phyloP scores from a whole-genome alignment of 129 eudicot species.

The Erigeron canadensis region DNA sequence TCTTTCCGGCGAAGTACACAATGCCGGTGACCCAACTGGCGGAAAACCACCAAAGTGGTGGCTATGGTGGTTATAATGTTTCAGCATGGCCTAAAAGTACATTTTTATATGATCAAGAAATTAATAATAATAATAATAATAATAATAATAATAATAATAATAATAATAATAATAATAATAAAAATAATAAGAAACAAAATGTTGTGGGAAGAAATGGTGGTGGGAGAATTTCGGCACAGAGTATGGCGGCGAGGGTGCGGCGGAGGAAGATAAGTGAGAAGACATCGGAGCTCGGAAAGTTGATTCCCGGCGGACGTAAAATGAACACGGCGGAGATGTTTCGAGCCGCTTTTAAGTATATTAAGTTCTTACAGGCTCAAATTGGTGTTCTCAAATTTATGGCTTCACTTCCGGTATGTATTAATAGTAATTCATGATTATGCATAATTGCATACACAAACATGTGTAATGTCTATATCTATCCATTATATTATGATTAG shows the following conservation, averaged over 20 bases:
- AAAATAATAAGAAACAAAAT: slow-evolving; percentile 10
- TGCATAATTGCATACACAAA: background rate
- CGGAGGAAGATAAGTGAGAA: slow-evolving; percentile 75
- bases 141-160: slow-evolving; percentile 9
- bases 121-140: background rate
- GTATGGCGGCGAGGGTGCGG: slow-evolving; percentile 66
- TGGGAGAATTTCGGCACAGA: slow-evolving; percentile 45
- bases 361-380: slow-evolving; percentile 31
- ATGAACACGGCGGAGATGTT: slow-evolving; percentile 75
- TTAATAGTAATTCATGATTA: background rate
- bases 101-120: background rate
- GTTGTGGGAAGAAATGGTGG: background rate
- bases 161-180: background rate
- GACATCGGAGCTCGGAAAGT: slow-evolving; percentile 68
- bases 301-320: slow-evolving; percentile 61
- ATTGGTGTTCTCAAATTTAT: slow-evolving; percentile 15
- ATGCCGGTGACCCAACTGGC: slow-evolving; percentile 7
- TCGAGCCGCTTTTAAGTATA: slow-evolving; percentile 50
- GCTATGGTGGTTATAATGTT: background rate
- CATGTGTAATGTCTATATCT: background rate
- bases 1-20: slow-evolving; percentile 13
- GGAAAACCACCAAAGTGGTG: background rate
- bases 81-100: background rate
- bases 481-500: too few relatives aligned
- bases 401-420: slow-evolving; percentile 19